Evolutionary conservation across 805 yeast genomes (phyloP), one percentile per base, ranked within the genome.

Genomic region (Spathaspora girioi): DNA sequence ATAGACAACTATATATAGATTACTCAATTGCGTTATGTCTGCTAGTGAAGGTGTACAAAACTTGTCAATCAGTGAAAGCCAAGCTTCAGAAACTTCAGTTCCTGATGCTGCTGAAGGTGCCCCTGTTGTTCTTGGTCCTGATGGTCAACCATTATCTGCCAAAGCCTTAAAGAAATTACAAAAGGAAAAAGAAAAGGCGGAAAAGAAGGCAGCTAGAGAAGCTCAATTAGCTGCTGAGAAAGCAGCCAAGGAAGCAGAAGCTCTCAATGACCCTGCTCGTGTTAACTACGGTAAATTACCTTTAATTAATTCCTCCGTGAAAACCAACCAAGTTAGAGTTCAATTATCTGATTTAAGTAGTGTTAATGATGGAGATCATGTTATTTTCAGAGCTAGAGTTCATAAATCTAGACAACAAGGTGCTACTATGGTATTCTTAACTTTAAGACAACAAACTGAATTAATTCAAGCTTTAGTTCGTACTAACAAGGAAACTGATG

Each of bases 331-430:
- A 49, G 64, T 73, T 59, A 83, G 98, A 71, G 68, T 79, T 53
- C 69, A 81, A 58, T 75, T 94, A 60, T 64, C 68, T 47, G 75
- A 78, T 38, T 75, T 88, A 60, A 75, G 81, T 54, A 80, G 82
- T 51, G 79, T 80, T 23, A 75, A 80, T 54, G 96, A 84, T 56
- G 96, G 93, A 52, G 80, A 84, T 60, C 82, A 82, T 58, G 88
- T 94, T 51, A 77, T 87, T 12, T 83, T 96, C 76, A 85, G 99
- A 74, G 98, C 98, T 45, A 84, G 99, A 75, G 80, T 92, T 44
- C 98, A 94, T 71, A 90, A 84, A 55, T 81, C 93, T 12, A 88
- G 99, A 77, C 87, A 90, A 66, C 98, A 93, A 71, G 96, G 97
- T 70, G 96, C 96, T 63, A 91, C 96, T 57, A 84, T 94, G 87